Conservation (phyloP, 768 basidiomycete species). For the Polyporus arcularius region DNA sequence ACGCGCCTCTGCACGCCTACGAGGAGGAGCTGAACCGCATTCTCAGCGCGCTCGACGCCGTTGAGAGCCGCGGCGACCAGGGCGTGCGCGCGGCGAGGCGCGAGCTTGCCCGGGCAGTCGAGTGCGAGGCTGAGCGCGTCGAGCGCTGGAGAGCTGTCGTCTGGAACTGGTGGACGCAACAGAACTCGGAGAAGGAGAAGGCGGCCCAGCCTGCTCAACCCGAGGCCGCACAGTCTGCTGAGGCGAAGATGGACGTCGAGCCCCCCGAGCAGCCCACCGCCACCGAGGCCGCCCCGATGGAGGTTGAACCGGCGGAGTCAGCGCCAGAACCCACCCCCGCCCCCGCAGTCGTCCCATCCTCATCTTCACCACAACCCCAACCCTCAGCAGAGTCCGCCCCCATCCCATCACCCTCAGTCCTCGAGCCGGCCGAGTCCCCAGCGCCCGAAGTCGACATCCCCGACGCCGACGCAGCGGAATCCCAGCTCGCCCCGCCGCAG, state of each 20-base stretch:
- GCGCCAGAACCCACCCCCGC: neutral
- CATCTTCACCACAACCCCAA: too few species aligned
- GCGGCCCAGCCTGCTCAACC: neutral
- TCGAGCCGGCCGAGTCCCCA: neutral
- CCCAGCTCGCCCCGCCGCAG: neutral
- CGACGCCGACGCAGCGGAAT: neutral
- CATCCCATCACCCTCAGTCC: neutral
- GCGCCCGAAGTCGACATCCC: slow-evolving; percentile 20
- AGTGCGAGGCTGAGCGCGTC: slow-evolving; percentile 56
- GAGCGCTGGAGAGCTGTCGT: slow-evolving; percentile 36
- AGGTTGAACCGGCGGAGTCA: neutral
- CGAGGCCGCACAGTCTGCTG: neutral
- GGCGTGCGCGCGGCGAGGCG: slow-evolving; percentile 53
- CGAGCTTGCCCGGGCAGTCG: slow-evolving; percentile 56
- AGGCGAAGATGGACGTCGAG: neutral
- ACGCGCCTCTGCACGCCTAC: slow-evolving; percentile 63
- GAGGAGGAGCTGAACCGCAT: slow-evolving; percentile 62
- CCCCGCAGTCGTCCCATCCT: too few species aligned
- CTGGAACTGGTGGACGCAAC: slow-evolving; percentile 23
- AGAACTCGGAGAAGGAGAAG: neutral
- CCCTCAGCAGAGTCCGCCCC: too few species aligned
- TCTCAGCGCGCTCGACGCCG: slow-evolving; percentile 65
- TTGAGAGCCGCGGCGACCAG: slow-evolving; percentile 63
- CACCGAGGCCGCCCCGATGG: neutral
- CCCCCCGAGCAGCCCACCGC: neutral